Conservation (phyloP, 352 stramenopile species). For the Phytophthora ramorum region DNA sequence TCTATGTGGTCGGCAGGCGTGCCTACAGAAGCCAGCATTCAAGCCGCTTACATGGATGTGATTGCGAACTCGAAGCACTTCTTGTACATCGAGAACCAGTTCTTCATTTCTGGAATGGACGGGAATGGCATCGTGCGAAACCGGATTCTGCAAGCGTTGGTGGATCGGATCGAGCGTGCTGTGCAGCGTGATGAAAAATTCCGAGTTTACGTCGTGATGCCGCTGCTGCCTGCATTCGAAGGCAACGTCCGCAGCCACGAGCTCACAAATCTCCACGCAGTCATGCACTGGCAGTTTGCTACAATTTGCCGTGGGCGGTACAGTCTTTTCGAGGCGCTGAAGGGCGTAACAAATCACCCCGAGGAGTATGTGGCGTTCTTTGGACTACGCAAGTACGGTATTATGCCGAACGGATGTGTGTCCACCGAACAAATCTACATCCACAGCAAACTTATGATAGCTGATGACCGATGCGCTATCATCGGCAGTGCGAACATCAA, state of each 20-base stretch:
- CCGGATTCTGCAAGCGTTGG: constrained; percentile 82
- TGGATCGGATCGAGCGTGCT: constrained; percentile 82
- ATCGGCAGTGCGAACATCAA: constrained; percentile 97
- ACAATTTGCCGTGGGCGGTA: constrained; percentile 85
- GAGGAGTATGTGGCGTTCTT: constrained; percentile 89
- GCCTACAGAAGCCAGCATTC: constrained; percentile 83
- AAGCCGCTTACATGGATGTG: constrained; percentile 83
- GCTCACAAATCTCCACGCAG: constrained; percentile 84
- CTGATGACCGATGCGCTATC: constrained; percentile 91
- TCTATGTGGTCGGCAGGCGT: constrained; percentile 90
- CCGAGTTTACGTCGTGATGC: constrained; percentile 89
- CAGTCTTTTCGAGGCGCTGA: constrained; percentile 78
- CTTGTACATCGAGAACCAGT: constrained; percentile 95
- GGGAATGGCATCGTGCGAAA: constrained; percentile 82
- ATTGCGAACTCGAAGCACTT: constrained; percentile 86
- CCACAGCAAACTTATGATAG: constrained; percentile 92
- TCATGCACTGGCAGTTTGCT: constrained; percentile 92
- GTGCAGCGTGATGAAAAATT: constrained; percentile 79
- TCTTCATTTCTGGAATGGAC: constrained; percentile 90
- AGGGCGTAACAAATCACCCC: constrained; percentile 64
- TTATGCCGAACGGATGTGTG: constrained; percentile 79
- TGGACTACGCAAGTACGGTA: constrained; percentile 83
- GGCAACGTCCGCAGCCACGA: constrained; percentile 86
- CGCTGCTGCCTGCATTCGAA: constrained; percentile 82
- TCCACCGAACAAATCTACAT: constrained; percentile 94